Base-by-base conservation (phyloP, 495 filamentous ascomycete genomes). In the Xylaria sp. region DNA sequence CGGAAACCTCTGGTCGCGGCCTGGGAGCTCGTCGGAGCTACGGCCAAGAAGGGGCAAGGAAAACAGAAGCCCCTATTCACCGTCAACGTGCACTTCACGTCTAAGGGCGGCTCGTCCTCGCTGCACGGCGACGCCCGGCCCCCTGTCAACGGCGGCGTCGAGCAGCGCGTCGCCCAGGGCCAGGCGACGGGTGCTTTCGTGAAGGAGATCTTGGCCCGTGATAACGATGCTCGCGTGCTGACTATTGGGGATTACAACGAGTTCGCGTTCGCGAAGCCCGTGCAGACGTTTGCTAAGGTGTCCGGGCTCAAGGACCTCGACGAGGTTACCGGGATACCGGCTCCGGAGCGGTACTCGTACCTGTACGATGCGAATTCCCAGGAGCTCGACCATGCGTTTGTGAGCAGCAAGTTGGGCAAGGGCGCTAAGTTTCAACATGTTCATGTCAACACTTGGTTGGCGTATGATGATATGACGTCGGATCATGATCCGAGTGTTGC, bases 401-500 rank as follows among this genome's bases (percentile, higher is more conserved):
- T 90, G 40, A 88, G 85, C 62, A 74, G 80, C 19, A 73, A 69
- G 57, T 63, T 86, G 48, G 74, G 73, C 3, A 48, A 24, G 52
- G 48, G 40, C 40, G 52, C 66, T 8, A 21, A 46, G 17, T 68
- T 67, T 29, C 50, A 67, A 29, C 66, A 68, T 15, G 15, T 68
- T 33, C 66, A 68, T 35, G 26, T 61, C 9, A 90, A 90, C 72
- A 85, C 88, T 5, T 91, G 90, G 89, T 80, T 82, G 24, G 71
- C 78, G 9, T 74, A 72, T 12, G 80, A 76, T n/a, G 84, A 82
- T 4, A 71, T 77, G 71, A 82, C 82, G 33, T 86, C 83, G 41
- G 89, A 90, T 74, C 89, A 91, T 75, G 90, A 91, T 71, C 89
- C 90, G 6, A 84, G 82, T 37, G 82, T 91, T 29, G 88, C 84